These are phyloP conservation scores for Eimeria sp. DNA, from an alignment of 169 alveolate genomes.

Conservation along the genomic window DNA sequence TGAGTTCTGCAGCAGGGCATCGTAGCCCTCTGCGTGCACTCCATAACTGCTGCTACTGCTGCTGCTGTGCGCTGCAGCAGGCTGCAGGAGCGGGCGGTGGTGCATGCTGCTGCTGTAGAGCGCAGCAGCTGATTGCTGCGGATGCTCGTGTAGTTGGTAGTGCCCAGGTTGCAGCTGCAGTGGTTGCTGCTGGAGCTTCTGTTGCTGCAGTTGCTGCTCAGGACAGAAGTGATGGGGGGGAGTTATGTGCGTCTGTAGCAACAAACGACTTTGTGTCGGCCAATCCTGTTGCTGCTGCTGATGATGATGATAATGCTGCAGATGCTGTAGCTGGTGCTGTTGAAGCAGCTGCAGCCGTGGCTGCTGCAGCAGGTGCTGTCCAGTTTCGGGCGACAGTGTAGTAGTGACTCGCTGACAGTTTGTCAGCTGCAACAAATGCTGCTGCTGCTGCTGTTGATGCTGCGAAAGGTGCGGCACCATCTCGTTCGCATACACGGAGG, in stretches of 20 bases:
- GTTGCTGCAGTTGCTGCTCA: no score
- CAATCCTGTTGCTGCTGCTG: not conserved
- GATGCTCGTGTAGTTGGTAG: conserved; percentile 5
- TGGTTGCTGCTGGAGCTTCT: not conserved
- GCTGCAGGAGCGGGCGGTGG: not conserved
- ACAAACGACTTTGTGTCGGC: not conserved
- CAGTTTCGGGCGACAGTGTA: not conserved
- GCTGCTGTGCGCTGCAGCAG: not conserved
- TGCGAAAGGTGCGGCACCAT: not conserved
- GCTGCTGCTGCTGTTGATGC: conserved; percentile 52
- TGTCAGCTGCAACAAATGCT: not conserved
- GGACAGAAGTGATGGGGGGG: not conserved
- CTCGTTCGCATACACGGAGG: not conserved
- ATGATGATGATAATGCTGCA: not conserved
- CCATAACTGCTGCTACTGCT: not conserved
- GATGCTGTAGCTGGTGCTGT: conserved; percentile 1
- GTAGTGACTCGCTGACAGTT: not conserved
- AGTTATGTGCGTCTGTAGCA: not conserved
- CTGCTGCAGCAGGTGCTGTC: no score
- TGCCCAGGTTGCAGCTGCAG: not conserved
- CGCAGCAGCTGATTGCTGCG: not conserved
- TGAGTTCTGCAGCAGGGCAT: conserved; percentile 14
- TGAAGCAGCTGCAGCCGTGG: no score
- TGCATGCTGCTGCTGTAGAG: conserved; percentile 13
- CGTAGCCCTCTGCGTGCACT: not conserved